phyloP scores from a whole-genome alignment of 495 filamentous ascomycete species.

The Aspergillus bertholletiae region DNA sequence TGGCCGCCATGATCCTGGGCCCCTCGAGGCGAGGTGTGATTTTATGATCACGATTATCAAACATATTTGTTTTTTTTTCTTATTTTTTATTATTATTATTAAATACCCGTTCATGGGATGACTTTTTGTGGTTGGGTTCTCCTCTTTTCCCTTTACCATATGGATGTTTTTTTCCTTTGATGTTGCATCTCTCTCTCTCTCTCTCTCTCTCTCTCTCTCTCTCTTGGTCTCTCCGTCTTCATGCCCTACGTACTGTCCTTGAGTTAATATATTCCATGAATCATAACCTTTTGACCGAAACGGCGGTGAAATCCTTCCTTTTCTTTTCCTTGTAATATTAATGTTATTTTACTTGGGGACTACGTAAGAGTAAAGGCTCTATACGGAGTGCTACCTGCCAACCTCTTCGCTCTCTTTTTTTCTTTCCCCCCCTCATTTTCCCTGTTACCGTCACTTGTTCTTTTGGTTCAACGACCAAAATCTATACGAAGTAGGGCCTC shows the following conservation, averaged over 20 bases:
- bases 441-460: not conserved
- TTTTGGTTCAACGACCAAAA: not conserved
- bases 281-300: not conserved
- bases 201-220: not conserved
- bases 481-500: not conserved
- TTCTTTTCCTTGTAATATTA: too few relatives aligned
- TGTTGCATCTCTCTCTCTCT: not conserved
- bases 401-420: not conserved
- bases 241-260: not conserved
- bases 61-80: not conserved
- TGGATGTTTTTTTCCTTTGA: not conserved
- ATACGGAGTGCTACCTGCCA: not conserved
- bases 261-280: not conserved
- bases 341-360: not conserved
- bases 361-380: not conserved
- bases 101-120: too few relatives aligned
- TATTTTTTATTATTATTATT: not conserved
- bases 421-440: not conserved
- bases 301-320: not conserved
- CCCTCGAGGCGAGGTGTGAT: not conserved
- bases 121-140: too few relatives aligned
- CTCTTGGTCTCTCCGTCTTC: too few relatives aligned
- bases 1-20: not conserved
- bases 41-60: not conserved
- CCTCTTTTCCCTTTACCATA: not conserved